phyloP scores from a whole-genome alignment of 2,329 filamentous ascomycete genomes.

The Trichoderma citrinoviride region DNA sequence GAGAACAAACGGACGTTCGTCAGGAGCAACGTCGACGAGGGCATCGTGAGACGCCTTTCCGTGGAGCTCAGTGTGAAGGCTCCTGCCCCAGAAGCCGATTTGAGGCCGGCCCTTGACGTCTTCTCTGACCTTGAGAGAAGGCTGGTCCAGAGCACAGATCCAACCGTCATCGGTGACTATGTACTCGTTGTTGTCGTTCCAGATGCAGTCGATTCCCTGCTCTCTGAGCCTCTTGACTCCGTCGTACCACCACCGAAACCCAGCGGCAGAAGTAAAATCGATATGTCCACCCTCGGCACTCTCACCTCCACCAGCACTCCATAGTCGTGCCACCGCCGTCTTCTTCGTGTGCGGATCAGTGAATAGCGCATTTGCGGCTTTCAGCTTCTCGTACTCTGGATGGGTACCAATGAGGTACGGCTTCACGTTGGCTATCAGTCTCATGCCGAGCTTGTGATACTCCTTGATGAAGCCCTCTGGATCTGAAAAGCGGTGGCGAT shows the following conservation, averaged over 20 bases:
- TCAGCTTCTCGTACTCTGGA: constrained; percentile 62
- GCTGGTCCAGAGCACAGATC: constrained; percentile 55
- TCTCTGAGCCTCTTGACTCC: constrained; percentile 61
- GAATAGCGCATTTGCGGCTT: constrained; percentile 61
- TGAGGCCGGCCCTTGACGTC: constrained; percentile 42
- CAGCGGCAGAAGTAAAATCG: constrained; percentile 67
- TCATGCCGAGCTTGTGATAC: constrained; percentile 63
- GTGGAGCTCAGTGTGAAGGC: constrained; percentile 68
- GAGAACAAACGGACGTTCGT: constrained; percentile 63
- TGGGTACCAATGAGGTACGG: constrained; percentile 67
- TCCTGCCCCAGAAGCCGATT: constrained; percentile 67
- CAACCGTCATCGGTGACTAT: constrained; percentile 64
- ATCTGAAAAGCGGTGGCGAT: constrained; percentile 65
- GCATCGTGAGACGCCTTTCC: constrained; percentile 69
- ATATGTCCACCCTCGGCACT: constrained; percentile 69
- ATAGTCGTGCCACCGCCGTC: constrained; percentile 60
- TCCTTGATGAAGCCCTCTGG: constrained; percentile 61
- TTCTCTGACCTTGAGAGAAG: constrained; percentile 37
- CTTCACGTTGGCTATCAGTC: constrained; percentile 70
- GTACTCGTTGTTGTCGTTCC: constrained; percentile 80
- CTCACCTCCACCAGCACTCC: constrained; percentile 70
- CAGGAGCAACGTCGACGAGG: constrained; percentile 55
- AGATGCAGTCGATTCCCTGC: constrained; percentile 68
- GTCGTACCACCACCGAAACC: constrained; percentile 70
- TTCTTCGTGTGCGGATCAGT: constrained; percentile 52